Percentiles rank a stretch among this genome's conserved stretches.
phyloP scores from a whole-genome alignment of 169 alveolate species.

The Cryptosporidium muris region DNA sequence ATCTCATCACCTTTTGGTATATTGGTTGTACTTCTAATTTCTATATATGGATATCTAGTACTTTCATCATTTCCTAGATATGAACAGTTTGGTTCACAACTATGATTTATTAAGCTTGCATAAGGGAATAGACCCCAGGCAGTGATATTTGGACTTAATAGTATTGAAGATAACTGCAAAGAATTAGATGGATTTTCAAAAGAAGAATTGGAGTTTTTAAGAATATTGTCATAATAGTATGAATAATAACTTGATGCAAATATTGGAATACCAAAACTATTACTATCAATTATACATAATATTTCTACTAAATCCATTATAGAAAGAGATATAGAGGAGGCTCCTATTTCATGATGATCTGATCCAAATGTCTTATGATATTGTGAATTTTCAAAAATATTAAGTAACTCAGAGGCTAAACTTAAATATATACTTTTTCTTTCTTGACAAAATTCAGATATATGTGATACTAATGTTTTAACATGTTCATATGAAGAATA shows the following conservation, averaged over 20 bases:
- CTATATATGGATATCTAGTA: slow-evolving; percentile 1
- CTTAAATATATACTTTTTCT: neutral
- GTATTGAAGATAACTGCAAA: slow-evolving; percentile 10
- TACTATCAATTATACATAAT: slow-evolving; percentile 47
- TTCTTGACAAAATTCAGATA: neutral
- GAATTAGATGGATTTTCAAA: neutral
- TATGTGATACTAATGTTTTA: slow-evolving; percentile 1
- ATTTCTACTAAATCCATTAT: neutral
- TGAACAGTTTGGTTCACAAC: slow-evolving; percentile 66
- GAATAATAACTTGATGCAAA: neutral
- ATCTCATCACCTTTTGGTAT: slow-evolving; percentile 40
- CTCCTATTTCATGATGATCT: no score
- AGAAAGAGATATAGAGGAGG: no score
- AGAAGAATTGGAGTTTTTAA: neutral
- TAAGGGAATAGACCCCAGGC: slow-evolving; percentile 64
- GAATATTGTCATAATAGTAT: no score
- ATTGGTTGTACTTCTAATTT: slow-evolving; percentile 14
- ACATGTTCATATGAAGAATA: slow-evolving; percentile 14
- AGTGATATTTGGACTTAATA: slow-evolving; percentile 37
- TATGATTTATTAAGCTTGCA: slow-evolving; percentile 53
- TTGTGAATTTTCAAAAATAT: slow-evolving; percentile 4
- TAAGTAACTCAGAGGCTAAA: slow-evolving; percentile 13
- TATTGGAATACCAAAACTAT: slow-evolving; percentile 59
- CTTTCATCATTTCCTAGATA: slow-evolving; percentile 20
- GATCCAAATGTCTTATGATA: no score